Conservation (phyloP, 495 filamentous ascomycete species). For the Penicillium salamii region DNA sequence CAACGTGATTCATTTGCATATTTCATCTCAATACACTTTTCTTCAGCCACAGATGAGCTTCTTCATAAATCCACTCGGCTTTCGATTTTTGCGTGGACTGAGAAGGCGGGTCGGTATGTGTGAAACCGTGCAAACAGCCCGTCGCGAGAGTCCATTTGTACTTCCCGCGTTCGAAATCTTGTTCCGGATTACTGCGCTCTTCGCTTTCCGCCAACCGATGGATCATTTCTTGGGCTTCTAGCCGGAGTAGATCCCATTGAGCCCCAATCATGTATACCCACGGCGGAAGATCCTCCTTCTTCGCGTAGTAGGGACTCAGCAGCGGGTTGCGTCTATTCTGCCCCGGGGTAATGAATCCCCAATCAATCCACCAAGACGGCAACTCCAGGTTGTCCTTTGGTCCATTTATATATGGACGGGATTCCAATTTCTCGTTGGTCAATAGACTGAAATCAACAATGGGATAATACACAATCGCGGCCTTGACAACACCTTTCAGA, state of each 20-base stretch:
- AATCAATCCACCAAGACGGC: slow-evolving; percentile 24
- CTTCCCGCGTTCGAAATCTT: slow-evolving; percentile 20
- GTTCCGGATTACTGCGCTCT: slow-evolving; percentile 13
- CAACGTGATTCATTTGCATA: too few species aligned
- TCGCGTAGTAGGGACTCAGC: slow-evolving; percentile 33
- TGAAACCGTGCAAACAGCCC: slow-evolving; percentile 26
- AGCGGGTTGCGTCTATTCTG: slow-evolving; percentile 33
- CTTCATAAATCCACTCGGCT: slow-evolving; percentile 15
- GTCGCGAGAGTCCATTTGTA: slow-evolving; percentile 29
- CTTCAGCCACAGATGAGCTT: slow-evolving; percentile 23
- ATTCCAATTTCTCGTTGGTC: slow-evolving; percentile 19
- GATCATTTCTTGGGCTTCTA: slow-evolving; percentile 33
- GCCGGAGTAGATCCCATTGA: slow-evolving; percentile 29
- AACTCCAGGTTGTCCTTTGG: slow-evolving; percentile 21
- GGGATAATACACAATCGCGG: slow-evolving; percentile 31
- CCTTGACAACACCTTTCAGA: slow-evolving; percentile 29
- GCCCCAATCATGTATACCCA: slow-evolving; percentile 29
- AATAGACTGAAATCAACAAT: slow-evolving; percentile 28
- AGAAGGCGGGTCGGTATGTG: slow-evolving; percentile 10
- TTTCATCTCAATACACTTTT: not conserved
- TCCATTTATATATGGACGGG: slow-evolving; percentile 23
- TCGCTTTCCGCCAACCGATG: slow-evolving; percentile 25
- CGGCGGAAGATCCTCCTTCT: slow-evolving; percentile 24
- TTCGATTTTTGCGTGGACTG: not conserved
- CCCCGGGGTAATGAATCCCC: slow-evolving; percentile 27